A percentile compares a stretch with the other conserved stretches of the same genome.
phyloP scores from a whole-genome alignment of 768 basidiomycete genomes.

The Leucogyrophana mollusca region DNA sequence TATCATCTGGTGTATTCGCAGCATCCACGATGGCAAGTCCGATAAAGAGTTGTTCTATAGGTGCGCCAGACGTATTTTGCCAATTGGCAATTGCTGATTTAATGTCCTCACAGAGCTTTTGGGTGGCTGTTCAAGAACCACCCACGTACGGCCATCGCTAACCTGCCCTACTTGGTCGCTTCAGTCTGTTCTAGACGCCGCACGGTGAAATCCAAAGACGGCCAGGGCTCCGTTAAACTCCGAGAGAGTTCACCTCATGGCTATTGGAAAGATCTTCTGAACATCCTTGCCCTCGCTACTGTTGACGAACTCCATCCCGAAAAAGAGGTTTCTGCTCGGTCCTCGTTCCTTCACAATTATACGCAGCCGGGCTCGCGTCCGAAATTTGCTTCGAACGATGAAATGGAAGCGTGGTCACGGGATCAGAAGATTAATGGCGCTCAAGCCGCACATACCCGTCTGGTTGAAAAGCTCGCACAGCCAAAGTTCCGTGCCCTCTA shows the following conservation, averaged over 20 bases:
- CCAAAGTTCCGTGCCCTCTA: slow-evolving; percentile 62
- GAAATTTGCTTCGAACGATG: slow-evolving; percentile 16
- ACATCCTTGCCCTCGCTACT: slow-evolving; percentile 62
- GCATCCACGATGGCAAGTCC: slow-evolving; percentile 69
- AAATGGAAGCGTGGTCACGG: slow-evolving; percentile 22
- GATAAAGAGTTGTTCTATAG: slow-evolving; percentile 61
- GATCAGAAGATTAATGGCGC: slow-evolving; percentile 18
- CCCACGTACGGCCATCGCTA: slow-evolving; percentile 65
- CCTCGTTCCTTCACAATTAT: slow-evolving; percentile 26
- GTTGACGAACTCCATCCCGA: slow-evolving; percentile 42
- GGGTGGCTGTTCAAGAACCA: slow-evolving; percentile 71
- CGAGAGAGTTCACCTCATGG: slow-evolving; percentile 43
- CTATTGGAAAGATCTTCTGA: slow-evolving; percentile 76
- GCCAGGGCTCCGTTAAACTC: slow-evolving; percentile 9
- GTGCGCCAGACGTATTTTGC: slow-evolving; percentile 27
- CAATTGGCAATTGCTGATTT: background rate
- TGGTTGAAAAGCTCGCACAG: slow-evolving; percentile 42
- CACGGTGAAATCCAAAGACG: slow-evolving; percentile 23
- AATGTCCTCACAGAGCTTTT: slow-evolving; percentile 38
- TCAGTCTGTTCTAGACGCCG: slow-evolving; percentile 41
- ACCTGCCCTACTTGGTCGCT: slow-evolving; percentile 52
- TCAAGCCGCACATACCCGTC: slow-evolving; percentile 29
- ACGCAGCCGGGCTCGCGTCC: slow-evolving; percentile 21
- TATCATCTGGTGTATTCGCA: slow-evolving; percentile 66
- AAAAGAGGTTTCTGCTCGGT: slow-evolving; percentile 1